Base-by-base conservation (phyloP, 345 rosid species). In the Microthlaspi erraticum region DNA sequence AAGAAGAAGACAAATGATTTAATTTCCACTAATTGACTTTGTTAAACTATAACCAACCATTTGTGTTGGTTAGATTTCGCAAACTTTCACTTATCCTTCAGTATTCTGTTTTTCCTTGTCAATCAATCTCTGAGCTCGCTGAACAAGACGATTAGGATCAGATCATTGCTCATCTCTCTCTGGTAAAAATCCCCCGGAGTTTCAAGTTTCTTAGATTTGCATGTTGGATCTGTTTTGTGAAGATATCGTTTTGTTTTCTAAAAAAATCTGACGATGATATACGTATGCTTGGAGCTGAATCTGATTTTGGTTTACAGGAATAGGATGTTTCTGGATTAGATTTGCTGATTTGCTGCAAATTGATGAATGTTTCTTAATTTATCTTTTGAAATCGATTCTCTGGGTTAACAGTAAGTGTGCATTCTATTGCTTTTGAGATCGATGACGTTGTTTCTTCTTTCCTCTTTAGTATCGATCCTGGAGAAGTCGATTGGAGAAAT, bases 201-300 rank as follows among this genome's bases (percentile, higher is more conserved):
- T 39, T 56, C 36, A 34, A 69, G 57, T 58, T 66, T 29, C 34
- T 23, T 58, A 34, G 44, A 10, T 57, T 29, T 66, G 16, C 38
- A 10, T 39, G 29, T 48, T 64, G 42, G 76, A 72, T 72, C 76
- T 62, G 10, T 42, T 34, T 51, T 33, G 31, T 58, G 51, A 41
- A 26, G 31, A 11, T 10, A 52, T 16, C n/a, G 14, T 38, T 23
- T n/a, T 33, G 3, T 20, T 36, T 57, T 31, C 49, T 11, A 19
- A 38, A 59, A 49, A 48, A 49, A 48, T 59, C 34, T 71, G 61
- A 12, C 19, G 44, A 16, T 41, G 61, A 41, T n/a, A 59, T 48
- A 5, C 51, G 50, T 39, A 26, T 58, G 29, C 49, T 58, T 32
- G 32, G 36, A 53, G 70, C 63, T 63, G 64, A 54, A 72, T 72